phyloP scores from a whole-genome alignment of 176 grass and related monocot genomes.

The Oryza brachyantha region DNA sequence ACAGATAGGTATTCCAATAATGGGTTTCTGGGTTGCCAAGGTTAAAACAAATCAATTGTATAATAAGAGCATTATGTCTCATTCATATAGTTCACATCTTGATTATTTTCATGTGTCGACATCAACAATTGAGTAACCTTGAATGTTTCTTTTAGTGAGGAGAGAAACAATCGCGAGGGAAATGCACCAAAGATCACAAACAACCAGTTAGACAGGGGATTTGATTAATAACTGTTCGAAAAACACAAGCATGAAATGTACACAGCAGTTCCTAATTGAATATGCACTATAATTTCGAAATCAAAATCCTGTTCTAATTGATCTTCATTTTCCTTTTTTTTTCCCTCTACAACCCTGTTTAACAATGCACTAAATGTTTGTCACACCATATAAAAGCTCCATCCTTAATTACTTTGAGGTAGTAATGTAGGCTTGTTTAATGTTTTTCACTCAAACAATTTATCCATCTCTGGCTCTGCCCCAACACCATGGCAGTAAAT shows the following conservation, averaged over 20 bases:
- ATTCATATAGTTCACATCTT: too few species aligned
- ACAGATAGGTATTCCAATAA: neutral
- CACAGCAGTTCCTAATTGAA: neutral
- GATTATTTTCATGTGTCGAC: too few species aligned
- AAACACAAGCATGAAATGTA: neutral
- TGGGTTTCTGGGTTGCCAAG: neutral
- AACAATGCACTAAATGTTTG: neutral
- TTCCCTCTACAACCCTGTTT: neutral
- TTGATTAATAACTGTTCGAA: neutral
- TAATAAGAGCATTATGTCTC: neutral
- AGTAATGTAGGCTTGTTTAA: neutral
- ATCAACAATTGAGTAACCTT: neutral
- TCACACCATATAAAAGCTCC: neutral
- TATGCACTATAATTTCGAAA: neutral
- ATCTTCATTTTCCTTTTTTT: too few species aligned
- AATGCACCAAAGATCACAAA: neutral
- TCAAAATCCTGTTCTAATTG: neutral
- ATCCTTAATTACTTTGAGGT: neutral
- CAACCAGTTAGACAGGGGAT: neutral
- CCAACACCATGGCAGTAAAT: neutral
- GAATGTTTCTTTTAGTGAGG: neutral
- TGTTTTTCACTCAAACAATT: neutral
- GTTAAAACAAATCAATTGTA: neutral
- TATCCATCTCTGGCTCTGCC: too few species aligned
- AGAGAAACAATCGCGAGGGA: neutral